These are phyloP conservation scores for Carex arenaria DNA, from an alignment of 202 grass and related monocot genomes.

Conservation along the genomic window DNA sequence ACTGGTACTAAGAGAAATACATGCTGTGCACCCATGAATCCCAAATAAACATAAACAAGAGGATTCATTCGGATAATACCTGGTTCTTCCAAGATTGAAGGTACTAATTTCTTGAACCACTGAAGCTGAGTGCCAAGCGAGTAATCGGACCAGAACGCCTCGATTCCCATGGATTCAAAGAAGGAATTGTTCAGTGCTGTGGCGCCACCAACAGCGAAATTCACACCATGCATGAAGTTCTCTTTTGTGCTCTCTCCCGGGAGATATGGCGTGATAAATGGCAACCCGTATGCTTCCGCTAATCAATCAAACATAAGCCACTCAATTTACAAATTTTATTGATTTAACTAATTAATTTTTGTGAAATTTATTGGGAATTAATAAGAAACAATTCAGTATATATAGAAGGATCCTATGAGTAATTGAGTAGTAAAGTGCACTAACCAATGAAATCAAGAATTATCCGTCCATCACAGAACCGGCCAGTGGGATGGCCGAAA, in stretches of 20 bases:
- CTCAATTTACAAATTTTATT: neutral
- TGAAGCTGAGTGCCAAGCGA: conserved; percentile 54
- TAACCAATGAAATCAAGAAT: conserved; percentile 30
- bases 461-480: conserved; percentile 29
- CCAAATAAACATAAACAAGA: neutral
- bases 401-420: neutral
- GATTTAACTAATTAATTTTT: neutral
- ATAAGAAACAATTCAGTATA: neutral
- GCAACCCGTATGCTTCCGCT: conserved; percentile 63
- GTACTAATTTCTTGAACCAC: conserved; percentile 60
- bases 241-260: conserved; percentile 17
- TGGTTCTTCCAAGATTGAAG: conserved; percentile 21
- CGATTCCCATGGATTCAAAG: conserved; percentile 47
- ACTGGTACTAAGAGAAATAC: neutral
- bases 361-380: neutral
- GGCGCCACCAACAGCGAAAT: conserved; percentile 79
- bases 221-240: conserved; percentile 47
- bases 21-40: neutral
- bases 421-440: neutral
- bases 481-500: conserved; percentile 25
- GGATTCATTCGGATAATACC: neutral
- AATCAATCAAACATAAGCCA: neutral
- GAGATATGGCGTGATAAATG: conserved; percentile 49
- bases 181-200: conserved; percentile 54
- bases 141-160: conserved; percentile 19